Evolutionary conservation across 495 filamentous ascomycete species (phyloP).

Genomic region (Daldinia childiae): DNA sequence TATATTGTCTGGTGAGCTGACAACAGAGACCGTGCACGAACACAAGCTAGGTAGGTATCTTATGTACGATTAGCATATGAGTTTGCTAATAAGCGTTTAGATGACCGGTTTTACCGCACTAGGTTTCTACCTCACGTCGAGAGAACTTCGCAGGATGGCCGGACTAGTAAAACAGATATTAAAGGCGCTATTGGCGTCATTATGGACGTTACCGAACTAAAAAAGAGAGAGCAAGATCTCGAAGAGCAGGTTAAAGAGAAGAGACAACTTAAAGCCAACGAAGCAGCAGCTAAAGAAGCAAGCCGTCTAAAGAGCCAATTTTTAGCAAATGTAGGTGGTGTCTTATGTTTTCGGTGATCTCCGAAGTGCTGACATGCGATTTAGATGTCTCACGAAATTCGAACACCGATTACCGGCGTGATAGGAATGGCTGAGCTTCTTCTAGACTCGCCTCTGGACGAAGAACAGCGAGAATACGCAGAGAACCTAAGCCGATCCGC

Average conservation of each 20-base stretch:
- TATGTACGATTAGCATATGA: not conserved
- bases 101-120: constrained; percentile 69
- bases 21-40: constrained; percentile 60
- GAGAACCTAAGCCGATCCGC: constrained; percentile 84
- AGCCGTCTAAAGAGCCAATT: constrained; percentile 75
- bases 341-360: not conserved
- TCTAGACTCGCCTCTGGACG: constrained; percentile 69
- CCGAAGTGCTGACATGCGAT: constrained; percentile 1
- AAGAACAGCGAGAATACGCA: constrained; percentile 77
- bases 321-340: constrained; percentile 62
- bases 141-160: constrained; percentile 57
- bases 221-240: constrained; percentile 64
- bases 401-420: constrained; percentile 75
- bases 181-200: constrained; percentile 74
- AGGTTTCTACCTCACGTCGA: constrained; percentile 67
- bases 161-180: constrained; percentile 57
- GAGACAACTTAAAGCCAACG: constrained; percentile 67
- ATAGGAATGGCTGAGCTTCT: constrained; percentile 77
- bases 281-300: constrained; percentile 73
- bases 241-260: constrained; percentile 69
- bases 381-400: constrained; percentile 88
- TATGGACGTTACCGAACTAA: constrained; percentile 74
- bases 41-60: constrained; percentile 53
- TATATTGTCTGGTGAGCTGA: constrained; percentile 63
- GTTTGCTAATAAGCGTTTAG: constrained; percentile 41